Conservation (phyloP, 495 filamentous ascomycete genomes). For the Neurospora sp. region DNA sequence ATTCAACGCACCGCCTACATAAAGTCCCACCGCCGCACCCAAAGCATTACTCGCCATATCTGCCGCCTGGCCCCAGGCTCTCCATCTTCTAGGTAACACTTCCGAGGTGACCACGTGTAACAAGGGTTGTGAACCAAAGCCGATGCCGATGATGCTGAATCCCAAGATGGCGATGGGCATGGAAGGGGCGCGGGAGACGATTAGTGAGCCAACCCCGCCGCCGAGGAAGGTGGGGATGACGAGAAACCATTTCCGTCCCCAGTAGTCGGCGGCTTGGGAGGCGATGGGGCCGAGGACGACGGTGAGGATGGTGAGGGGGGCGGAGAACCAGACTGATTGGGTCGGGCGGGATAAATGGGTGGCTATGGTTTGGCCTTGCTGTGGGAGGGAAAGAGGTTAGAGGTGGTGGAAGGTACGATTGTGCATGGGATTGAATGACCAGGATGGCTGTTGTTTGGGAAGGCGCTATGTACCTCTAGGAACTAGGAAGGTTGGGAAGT, state of each 20-base stretch:
- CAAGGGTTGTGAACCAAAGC: constrained; percentile 25
- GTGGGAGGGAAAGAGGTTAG: background rate
- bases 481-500: no score
- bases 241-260: constrained; percentile 28
- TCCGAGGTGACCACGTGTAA: constrained; percentile 27
- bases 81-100: constrained; percentile 21
- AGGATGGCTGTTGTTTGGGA: no score
- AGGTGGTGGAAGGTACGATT: no score
- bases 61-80: constrained; percentile 21
- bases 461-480: no score
- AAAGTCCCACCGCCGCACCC: constrained; percentile 9
- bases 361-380: constrained; percentile 22
- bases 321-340: constrained; percentile 19
- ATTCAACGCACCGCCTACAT: constrained; percentile 19
- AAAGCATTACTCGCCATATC: constrained; percentile 14
- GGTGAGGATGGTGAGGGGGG: constrained; percentile 21
- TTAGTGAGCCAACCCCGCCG: constrained; percentile 13
- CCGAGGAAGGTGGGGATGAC: constrained; percentile 22
- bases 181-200: constrained; percentile 21
- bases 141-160: constrained; percentile 16
- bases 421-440: no score
- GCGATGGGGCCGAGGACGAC: constrained; percentile 21
- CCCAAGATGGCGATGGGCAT: constrained; percentile 27
- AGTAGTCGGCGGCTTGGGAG: constrained; percentile 30
- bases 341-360: constrained; percentile 7